Conservation (phyloP, 1,284 basidiomycete genomes). For the Moesziomyces parantarcticus region DNA sequence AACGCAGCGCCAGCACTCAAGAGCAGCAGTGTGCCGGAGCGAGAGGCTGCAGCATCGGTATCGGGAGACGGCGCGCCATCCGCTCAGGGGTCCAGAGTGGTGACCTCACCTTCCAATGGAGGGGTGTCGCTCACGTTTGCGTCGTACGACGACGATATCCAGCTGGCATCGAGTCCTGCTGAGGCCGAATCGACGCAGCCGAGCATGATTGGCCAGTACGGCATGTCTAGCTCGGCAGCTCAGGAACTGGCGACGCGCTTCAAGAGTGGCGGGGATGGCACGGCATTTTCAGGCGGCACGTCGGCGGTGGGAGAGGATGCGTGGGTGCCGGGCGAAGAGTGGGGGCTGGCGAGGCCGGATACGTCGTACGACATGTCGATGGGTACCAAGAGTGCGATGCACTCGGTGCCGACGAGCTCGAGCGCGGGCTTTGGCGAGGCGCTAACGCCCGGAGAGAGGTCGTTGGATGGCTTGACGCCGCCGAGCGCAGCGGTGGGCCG, state of each 20-base stretch:
- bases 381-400: constrained; percentile 26
- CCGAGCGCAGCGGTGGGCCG: constrained; percentile 29
- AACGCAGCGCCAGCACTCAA: constrained; percentile 1
- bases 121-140: constrained; percentile 54
- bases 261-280: constrained; percentile 5
- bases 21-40: not conserved
- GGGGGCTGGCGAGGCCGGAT: constrained; percentile 23
- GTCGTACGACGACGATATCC: constrained; percentile 47
- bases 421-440: constrained; percentile 9
- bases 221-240: constrained; percentile 24
- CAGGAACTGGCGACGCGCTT: constrained; percentile 30
- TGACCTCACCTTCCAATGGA: constrained; percentile 5
- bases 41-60: not conserved
- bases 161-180: constrained; percentile 2
- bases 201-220: constrained; percentile 10
- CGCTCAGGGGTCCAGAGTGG: not conserved
- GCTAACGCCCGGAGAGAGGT: constrained; percentile 16
- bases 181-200: not conserved
- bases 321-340: constrained; percentile 20
- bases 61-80: not conserved
- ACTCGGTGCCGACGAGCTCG: constrained; percentile 18
- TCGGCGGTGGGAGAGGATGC: constrained; percentile 6
- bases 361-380: constrained; percentile 31
- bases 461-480: constrained; percentile 26
- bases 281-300: constrained; percentile 1